These are phyloP conservation scores for Solanum pinnatisectum DNA, from an alignment of 257 asterid genomes.

Conservation along the genomic window DNA sequence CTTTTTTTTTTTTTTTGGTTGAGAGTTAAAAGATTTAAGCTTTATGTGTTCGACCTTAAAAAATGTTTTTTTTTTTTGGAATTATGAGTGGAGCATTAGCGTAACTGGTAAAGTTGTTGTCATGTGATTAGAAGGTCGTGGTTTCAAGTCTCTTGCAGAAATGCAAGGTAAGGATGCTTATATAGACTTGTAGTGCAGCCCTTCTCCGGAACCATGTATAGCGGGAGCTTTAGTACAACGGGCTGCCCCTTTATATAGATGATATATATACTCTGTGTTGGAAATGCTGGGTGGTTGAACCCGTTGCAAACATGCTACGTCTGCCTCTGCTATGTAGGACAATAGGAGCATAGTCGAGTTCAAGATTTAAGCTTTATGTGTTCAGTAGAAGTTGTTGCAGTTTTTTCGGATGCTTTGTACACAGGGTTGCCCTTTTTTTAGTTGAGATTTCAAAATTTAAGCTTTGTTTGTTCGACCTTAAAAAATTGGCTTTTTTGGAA, in stretches of 20 bases:
- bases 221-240: background rate
- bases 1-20: background rate
- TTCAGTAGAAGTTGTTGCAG: background rate
- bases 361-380: background rate
- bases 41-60: background rate
- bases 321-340: background rate
- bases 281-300: background rate
- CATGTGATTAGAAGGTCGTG: background rate
- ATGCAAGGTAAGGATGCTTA: background rate
- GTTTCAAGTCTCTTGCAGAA: background rate
- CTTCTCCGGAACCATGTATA: background rate
- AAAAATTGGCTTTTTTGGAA: background rate
- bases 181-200: background rate
- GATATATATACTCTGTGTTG: background rate
- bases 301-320: background rate
- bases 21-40: background rate
- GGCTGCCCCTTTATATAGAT: background rate
- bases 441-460: background rate
- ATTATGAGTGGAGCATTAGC: background rate
- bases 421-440: background rate
- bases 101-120: background rate
- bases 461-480: background rate
- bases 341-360: background rate
- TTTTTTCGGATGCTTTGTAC: background rate
- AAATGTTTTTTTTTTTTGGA: background rate